Evolutionary conservation across 129 eudicot genomes (phyloP), one percentile per base, ranked within the genome.

Genomic region (Logfia minima): DNA sequence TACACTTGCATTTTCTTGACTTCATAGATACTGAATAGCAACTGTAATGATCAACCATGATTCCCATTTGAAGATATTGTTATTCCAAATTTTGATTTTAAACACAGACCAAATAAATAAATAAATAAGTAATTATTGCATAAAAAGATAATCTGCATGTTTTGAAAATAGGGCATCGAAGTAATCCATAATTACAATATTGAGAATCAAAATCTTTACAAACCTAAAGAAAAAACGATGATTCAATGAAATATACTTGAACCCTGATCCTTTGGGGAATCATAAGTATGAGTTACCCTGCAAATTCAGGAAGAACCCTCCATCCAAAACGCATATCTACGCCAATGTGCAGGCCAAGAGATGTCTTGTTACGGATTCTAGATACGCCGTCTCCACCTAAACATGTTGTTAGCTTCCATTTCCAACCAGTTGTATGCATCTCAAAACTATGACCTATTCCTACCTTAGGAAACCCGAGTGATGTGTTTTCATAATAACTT

Each of bases 261-360:
- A 77, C 58, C 76, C 73, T 31, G 31, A 52, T 78, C 82, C 39
- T 65, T 74, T 31, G 41, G 64, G 32, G 69, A 64, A 62, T 75
- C 67, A 77, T 10, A 75, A 24, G 82, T 29, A 67, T 86, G 87
- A 58, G 97, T 91, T 84, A 79, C 98, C 98, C 98, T 24, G 87
- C 84, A 60, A 94, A 82, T 83, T 91, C 97, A 9, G 98, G 98
- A 79, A 94, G 93, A 76, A 89, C 92, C 79, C 88, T 87, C 97
- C 97, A 94, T 71, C 90, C 97, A 62, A 94, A 91, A 64, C 97
- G 96, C 37, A 93, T 83, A 85, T 93, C 98, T 64, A 91, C 90
- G 56, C 97, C 97, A 68, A 96, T 96, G 77, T 82, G 84, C 80
- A 93, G 63, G 11, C 89, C 97, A 68, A 94, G 84, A 68, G 85